A percentile compares a stretch with the other conserved stretches of the same genome.
These are phyloP conservation scores for Apiospora hydei DNA, from an alignment of 2,329 filamentous ascomycete genomes.

Conservation along the genomic window DNA sequence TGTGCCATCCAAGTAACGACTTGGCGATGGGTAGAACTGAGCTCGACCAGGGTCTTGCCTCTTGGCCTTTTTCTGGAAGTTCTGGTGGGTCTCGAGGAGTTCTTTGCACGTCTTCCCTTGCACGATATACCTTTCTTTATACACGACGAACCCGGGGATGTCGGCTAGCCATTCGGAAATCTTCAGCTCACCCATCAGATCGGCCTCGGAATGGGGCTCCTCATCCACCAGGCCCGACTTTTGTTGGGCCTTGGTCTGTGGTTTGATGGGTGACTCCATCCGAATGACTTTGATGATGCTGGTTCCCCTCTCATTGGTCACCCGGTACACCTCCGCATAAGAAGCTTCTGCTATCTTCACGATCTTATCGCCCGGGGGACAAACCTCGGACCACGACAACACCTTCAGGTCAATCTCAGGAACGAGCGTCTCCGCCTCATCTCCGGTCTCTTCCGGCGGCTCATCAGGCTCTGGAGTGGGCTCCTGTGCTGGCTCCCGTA, in stretches of 20 bases:
- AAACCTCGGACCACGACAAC: constrained; percentile 65
- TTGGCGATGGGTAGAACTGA: constrained; percentile 69
- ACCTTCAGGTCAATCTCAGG: constrained; percentile 44
- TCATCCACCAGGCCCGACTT: constrained; percentile 64
- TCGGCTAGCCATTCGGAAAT: constrained; percentile 71
- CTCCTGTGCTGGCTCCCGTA: constrained; percentile 29
- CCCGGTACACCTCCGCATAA: constrained; percentile 70
- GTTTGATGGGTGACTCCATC: constrained; percentile 63
- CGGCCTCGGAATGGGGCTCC: constrained; percentile 61
- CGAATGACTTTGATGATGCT: constrained; percentile 72
- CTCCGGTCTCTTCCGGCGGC: constrained; percentile 23
- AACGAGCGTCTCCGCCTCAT: constrained; percentile 11
- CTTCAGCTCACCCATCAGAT: constrained; percentile 64
- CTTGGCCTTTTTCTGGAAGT: constrained; percentile 62
- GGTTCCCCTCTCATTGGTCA: constrained; percentile 64
- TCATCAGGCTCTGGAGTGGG: constrained; percentile 27
- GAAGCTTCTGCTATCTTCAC: constrained; percentile 72
- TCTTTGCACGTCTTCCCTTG: constrained; percentile 60
- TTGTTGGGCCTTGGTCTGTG: constrained; percentile 64
- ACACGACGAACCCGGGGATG: constrained; percentile 70
- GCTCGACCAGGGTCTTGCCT: constrained; percentile 61
- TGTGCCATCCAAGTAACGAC: constrained; percentile 63
- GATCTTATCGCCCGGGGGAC: constrained; percentile 59
- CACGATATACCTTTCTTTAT: constrained; percentile 70
- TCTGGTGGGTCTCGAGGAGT: constrained; percentile 66